Evolutionary conservation across 306 rosid species (phyloP).

Genomic region (Rosa lucieae): DNA sequence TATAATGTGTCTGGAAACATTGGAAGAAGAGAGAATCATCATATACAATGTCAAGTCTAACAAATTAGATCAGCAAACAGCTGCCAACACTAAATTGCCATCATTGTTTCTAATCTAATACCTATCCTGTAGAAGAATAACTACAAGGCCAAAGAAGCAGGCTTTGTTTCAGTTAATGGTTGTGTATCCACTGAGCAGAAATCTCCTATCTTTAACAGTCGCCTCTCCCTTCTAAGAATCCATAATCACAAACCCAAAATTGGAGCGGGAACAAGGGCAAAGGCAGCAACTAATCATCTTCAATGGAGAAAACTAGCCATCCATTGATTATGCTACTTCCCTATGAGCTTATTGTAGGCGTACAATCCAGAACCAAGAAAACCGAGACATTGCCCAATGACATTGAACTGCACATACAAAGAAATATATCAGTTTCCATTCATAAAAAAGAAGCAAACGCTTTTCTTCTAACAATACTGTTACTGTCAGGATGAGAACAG

Average conservation of each 20-base stretch:
- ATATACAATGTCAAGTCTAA: constrained; percentile 24
- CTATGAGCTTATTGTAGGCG: constrained; percentile 79
- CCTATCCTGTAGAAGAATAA: constrained; percentile 6
- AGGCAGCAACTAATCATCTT: constrained; percentile 10
- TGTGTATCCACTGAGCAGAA: constrained; percentile 11
- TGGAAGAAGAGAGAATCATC: constrained; percentile 14
- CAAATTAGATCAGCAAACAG: constrained; percentile 12
- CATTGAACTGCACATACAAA: constrained; percentile 64
- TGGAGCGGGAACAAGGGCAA: constrained; percentile 3
- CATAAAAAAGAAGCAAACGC: neutral
- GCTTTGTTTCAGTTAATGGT: constrained; percentile 17
- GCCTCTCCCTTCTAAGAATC: constrained; percentile 5
- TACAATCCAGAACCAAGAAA: constrained; percentile 83
- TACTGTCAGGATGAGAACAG: neutral
- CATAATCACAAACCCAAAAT: neutral
- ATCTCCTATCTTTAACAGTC: neutral
- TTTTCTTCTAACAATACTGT: neutral
- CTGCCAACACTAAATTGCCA: neutral
- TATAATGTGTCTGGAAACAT: constrained; percentile 16
- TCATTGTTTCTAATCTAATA: constrained; percentile 14
- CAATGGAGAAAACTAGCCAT: constrained; percentile 19
- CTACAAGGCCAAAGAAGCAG: neutral
- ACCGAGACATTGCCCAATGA: constrained; percentile 77
- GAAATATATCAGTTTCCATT: constrained; percentile 14
- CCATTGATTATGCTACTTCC: constrained; percentile 47